Conservation (phyloP, 2,329 filamentous ascomycete species). For the Neofusicoccum parvum region DNA sequence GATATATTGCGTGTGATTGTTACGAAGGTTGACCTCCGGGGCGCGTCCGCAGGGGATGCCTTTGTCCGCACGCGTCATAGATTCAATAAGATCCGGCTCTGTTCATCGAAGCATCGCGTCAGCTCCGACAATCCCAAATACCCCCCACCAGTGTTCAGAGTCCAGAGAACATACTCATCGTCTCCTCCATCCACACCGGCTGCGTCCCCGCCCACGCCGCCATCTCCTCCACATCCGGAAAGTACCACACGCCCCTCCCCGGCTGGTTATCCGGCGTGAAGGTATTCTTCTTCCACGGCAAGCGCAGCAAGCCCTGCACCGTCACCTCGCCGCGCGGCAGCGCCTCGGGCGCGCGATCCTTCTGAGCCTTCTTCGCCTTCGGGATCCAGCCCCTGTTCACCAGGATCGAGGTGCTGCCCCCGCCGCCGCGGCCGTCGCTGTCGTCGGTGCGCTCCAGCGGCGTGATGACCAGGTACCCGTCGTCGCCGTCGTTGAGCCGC, state of each 20-base stretch:
- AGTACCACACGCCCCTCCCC: constrained; percentile 85
- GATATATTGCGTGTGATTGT: constrained; percentile 98
- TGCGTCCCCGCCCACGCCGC: constrained; percentile 79
- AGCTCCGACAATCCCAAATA: constrained; percentile 14
- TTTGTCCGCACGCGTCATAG: constrained; percentile 73
- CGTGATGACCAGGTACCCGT: constrained; percentile 90
- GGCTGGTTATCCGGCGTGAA: constrained; percentile 92
- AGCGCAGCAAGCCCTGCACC: constrained; percentile 80
- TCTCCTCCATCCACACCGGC: constrained; percentile 92
- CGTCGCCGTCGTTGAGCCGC: constrained; percentile 81
- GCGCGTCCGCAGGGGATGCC: constrained; percentile 88
- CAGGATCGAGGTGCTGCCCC: constrained; percentile 60
- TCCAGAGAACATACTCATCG: constrained; percentile 67
- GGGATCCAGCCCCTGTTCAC: constrained; percentile 92
- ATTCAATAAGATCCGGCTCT: constrained; percentile 78
- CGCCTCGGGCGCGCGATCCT: constrained; percentile 58
- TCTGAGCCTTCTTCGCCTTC: constrained; percentile 70
- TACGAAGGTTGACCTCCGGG: constrained; percentile 88
- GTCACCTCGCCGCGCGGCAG: constrained; percentile 71
- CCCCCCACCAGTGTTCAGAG: constrained; percentile 30
- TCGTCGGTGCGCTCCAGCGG: constrained; percentile 73
- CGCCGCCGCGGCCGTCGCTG: constrained; percentile 31
- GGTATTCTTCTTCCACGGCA: constrained; percentile 97
- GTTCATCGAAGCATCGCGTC: constrained; percentile 7
- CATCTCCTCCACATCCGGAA: constrained; percentile 93